Conservation (phyloP, 371 early-diverging fungal genomes). For the Catenaria anguillulae region DNA sequence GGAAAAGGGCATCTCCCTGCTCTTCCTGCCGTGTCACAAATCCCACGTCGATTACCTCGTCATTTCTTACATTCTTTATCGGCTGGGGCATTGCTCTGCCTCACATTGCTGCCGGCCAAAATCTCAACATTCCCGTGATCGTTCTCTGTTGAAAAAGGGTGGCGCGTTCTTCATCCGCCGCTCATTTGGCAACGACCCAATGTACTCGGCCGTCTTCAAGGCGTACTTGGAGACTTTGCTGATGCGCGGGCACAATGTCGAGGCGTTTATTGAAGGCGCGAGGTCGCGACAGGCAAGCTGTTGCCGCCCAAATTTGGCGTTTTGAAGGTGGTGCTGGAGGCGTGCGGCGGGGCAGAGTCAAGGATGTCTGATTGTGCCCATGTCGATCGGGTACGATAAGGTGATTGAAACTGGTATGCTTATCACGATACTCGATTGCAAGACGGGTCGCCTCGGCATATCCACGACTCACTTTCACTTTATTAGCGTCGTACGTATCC, state of each 20-base stretch:
- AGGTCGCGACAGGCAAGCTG: slow-evolving; percentile 63
- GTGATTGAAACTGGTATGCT: slow-evolving; percentile 62
- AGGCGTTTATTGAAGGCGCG: slow-evolving; percentile 77
- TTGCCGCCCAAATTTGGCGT: slow-evolving; percentile 69
- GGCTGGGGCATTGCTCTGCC: slow-evolving; percentile 67
- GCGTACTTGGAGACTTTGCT: slow-evolving; percentile 58
- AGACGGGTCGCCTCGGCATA: no score
- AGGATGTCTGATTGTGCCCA: slow-evolving; percentile 65
- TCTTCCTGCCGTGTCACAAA: slow-evolving; percentile 75
- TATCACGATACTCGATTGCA: no score
- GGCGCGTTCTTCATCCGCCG: slow-evolving; percentile 76
- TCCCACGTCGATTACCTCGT: slow-evolving; percentile 83
- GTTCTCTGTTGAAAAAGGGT: slow-evolving; percentile 46
- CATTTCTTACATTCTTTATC: slow-evolving; percentile 63
- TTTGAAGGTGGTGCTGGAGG: slow-evolving; percentile 62
- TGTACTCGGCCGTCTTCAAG: slow-evolving; percentile 53
- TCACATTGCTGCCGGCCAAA: slow-evolving; percentile 79
- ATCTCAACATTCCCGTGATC: slow-evolving; percentile 66
- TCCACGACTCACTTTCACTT: no score
- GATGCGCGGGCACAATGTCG: slow-evolving; percentile 55
- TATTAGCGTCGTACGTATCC: slow-evolving; percentile 47
- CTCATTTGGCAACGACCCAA: slow-evolving; percentile 58
- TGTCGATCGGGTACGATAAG: slow-evolving; percentile 75
- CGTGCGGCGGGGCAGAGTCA: slow-evolving; percentile 40
- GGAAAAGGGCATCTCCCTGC: slow-evolving; percentile 51